These are phyloP conservation scores for Trichophyton equinum DNA, from an alignment of 2,329 filamentous ascomycete species.

Conservation along the genomic window DNA sequence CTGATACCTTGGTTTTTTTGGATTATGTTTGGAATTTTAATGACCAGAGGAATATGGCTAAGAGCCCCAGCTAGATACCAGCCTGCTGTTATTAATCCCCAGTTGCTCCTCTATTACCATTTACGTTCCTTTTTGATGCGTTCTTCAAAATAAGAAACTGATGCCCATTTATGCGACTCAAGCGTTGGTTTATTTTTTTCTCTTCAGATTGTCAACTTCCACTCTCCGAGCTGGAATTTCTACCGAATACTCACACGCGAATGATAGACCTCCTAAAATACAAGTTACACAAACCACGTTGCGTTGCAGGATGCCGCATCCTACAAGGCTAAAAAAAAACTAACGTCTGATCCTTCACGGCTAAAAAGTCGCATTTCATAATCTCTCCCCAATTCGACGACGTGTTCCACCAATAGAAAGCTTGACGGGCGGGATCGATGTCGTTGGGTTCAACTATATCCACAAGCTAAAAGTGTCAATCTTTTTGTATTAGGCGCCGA, in stretches of 20 bases:
- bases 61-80: not conserved
- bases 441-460: not conserved
- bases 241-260: not conserved
- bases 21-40: not conserved
- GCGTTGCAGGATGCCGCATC: no score
- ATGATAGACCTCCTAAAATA: not conserved
- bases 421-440: not conserved
- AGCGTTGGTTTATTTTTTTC: no score
- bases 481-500: not conserved
- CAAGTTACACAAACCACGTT: not conserved
- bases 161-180: no score
- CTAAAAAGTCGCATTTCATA: no score
- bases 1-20: slow-evolving; percentile 1
- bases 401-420: not conserved
- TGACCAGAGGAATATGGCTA: not conserved
- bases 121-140: no score
- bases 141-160: no score
- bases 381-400: no score
- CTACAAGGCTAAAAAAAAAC: no score
- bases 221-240: not conserved
- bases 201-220: no score
- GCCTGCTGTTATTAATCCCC: not conserved
- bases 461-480: not conserved
- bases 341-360: no score
- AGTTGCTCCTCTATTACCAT: not conserved